These are phyloP conservation scores for Sarocladium kiliense DNA, from an alignment of 2,329 filamentous ascomycete genomes.

Conservation along the genomic window DNA sequence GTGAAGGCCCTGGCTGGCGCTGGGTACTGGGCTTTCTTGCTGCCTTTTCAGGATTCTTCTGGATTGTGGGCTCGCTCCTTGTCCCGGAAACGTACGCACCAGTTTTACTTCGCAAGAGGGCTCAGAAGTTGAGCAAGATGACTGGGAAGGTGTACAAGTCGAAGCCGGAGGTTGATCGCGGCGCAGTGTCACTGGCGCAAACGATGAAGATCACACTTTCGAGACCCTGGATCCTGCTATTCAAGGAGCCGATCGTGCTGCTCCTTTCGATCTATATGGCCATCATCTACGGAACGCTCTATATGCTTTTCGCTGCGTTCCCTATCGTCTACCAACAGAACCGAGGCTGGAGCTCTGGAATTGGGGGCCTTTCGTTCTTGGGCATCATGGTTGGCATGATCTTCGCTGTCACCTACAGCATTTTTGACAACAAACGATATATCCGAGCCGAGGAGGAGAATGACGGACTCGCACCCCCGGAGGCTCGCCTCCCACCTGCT, in stretches of 20 bases:
- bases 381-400: constrained; percentile 57
- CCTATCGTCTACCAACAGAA: constrained; percentile 51
- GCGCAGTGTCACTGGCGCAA: not conserved
- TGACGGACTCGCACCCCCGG: constrained; percentile 51
- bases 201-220: constrained; percentile 31
- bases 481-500: constrained; percentile 49
- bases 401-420: constrained; percentile 41
- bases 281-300: constrained; percentile 42
- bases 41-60: constrained; percentile 48
- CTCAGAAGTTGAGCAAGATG: constrained; percentile 35
- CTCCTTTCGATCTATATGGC: constrained; percentile 54
- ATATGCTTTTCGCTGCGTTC: constrained; percentile 42
- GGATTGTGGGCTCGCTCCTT: constrained; percentile 38
- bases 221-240: constrained; percentile 55
- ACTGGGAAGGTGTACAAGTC: constrained; percentile 43
- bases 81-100: constrained; percentile 51
- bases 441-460: constrained; percentile 21
- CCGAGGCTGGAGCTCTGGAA: constrained; percentile 45
- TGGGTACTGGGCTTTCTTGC: constrained; percentile 55
- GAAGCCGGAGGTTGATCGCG: not conserved
- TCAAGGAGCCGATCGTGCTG: constrained; percentile 57
- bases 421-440: constrained; percentile 44
- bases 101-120: constrained; percentile 41
- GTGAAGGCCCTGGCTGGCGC: constrained; percentile 50
- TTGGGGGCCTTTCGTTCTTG: constrained; percentile 52